A percentile compares a stretch with the other conserved stretches of the same genome.
These are phyloP conservation scores for Xanthoconium purpureum DNA, from an alignment of 768 basidiomycete genomes.

Conservation along the genomic window DNA sequence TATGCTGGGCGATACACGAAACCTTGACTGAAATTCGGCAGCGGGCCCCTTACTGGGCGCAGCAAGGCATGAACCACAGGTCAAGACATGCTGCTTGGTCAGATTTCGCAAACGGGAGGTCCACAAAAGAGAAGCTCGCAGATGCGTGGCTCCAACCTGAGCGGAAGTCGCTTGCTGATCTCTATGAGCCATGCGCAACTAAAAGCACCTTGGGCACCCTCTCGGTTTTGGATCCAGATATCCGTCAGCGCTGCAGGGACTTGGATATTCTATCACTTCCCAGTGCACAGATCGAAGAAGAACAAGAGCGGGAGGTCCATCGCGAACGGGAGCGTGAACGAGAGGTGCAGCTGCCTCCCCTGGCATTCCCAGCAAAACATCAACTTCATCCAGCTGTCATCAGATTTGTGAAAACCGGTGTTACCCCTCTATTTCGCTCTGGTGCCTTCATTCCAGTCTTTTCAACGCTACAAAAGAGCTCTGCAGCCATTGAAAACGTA, in stretches of 20 bases:
- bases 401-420: slow-evolving; percentile 29
- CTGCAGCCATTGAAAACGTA: no score
- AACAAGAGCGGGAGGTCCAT: slow-evolving; percentile 43
- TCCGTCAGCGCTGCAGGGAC: slow-evolving; percentile 6
- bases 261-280: slow-evolving; percentile 10
- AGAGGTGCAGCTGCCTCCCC: slow-evolving; percentile 35
- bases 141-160: slow-evolving; percentile 19
- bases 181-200: slow-evolving; percentile 24
- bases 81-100: slow-evolving; percentile 10
- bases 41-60: slow-evolving; percentile 15
- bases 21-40: background rate
- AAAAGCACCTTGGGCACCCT: background rate
- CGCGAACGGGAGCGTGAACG: slow-evolving; percentile 42
- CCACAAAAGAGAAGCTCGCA: background rate
- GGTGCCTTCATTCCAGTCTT: no score
- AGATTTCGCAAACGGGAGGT: background rate
- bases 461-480: no score
- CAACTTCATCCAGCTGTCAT: background rate
- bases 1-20: slow-evolving; percentile 12
- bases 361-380: slow-evolving; percentile 19
- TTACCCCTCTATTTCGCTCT: background rate
- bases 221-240: background rate
- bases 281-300: slow-evolving; percentile 33
- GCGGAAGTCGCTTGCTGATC: slow-evolving; percentile 3
- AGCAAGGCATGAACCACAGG: slow-evolving; percentile 26